A percentile compares a stretch with the other conserved stretches of the same genome.
These are phyloP conservation scores for Castanea crenata DNA, from an alignment of 306 rosid genomes.

Conservation along the genomic window DNA sequence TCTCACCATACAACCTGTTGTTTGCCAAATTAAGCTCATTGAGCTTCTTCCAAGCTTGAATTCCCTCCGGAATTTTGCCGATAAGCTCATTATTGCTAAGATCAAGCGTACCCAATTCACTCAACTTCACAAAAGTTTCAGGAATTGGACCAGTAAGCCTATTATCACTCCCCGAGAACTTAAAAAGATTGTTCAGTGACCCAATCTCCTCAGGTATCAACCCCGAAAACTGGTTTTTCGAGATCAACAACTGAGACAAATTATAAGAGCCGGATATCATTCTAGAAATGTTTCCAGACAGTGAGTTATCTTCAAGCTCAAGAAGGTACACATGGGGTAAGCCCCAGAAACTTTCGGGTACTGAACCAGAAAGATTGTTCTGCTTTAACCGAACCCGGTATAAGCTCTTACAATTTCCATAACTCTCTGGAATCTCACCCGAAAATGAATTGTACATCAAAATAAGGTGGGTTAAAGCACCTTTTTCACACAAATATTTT, in stretches of 20 bases:
- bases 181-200: slow-evolving; percentile 35
- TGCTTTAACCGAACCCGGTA: slow-evolving; percentile 55
- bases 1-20: slow-evolving; percentile 48
- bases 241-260: slow-evolving; percentile 49
- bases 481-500: slow-evolving; percentile 43
- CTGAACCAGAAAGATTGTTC: slow-evolving; percentile 60
- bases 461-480: slow-evolving; percentile 38
- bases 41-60: slow-evolving; percentile 48
- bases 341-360: slow-evolving; percentile 70
- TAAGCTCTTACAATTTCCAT: slow-evolving; percentile 53
- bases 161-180: slow-evolving; percentile 46
- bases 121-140: slow-evolving; percentile 36
- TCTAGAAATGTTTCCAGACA: slow-evolving; percentile 59
- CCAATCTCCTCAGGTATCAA: slow-evolving; percentile 59
- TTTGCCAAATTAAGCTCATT: slow-evolving; percentile 65
- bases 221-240: slow-evolving; percentile 57
- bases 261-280: slow-evolving; percentile 48
- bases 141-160: slow-evolving; percentile 56
- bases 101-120: slow-evolving; percentile 54
- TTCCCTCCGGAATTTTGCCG: slow-evolving; percentile 48
- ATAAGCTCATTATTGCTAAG: slow-evolving; percentile 55
- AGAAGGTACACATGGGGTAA: slow-evolving; percentile 49
- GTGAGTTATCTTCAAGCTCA: slow-evolving; percentile 56
- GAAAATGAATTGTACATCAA: slow-evolving; percentile 63
- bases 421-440: slow-evolving; percentile 51